Conservation (phyloP, 2,329 filamentous ascomycete species). For the Sporothrix luriei region DNA sequence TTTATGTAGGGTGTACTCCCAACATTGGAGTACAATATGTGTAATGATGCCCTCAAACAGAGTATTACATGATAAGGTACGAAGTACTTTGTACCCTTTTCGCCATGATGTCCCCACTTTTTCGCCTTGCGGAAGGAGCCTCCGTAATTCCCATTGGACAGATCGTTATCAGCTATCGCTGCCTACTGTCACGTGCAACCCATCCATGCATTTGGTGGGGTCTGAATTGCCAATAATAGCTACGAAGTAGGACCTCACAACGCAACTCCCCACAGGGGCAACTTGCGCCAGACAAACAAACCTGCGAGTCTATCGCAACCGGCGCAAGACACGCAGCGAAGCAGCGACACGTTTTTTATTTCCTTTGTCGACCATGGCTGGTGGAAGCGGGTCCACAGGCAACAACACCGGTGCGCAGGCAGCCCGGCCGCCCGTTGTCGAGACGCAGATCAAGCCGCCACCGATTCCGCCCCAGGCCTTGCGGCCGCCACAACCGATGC, state of each 20-base stretch:
- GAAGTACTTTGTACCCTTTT: constrained; percentile 4
- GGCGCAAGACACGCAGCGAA: constrained; percentile 2
- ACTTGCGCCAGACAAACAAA: neutral
- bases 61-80: neutral
- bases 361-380: constrained; percentile 8
- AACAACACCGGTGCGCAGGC: constrained; percentile 9
- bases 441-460: constrained; percentile 30
- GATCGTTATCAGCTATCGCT: neutral
- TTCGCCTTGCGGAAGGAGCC: neutral
- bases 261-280: neutral
- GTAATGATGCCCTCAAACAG: neutral
- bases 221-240: constrained; percentile 10
- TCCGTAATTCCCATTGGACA: neutral
- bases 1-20: too few relatives aligned
- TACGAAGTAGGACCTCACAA: neutral
- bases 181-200: constrained; percentile 4
- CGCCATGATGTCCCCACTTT: constrained; percentile 2
- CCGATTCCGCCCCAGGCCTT: constrained; percentile 27
- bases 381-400: constrained; percentile 12
- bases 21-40: neutral
- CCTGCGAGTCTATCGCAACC: constrained; percentile 9
- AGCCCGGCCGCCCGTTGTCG: constrained; percentile 26
- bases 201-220: neutral
- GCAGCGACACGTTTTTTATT: neutral
- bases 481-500: neutral